Evolutionary conservation across 352 stramenopile genomes (phyloP).

Genomic region (Phytophthora cactorum): DNA sequence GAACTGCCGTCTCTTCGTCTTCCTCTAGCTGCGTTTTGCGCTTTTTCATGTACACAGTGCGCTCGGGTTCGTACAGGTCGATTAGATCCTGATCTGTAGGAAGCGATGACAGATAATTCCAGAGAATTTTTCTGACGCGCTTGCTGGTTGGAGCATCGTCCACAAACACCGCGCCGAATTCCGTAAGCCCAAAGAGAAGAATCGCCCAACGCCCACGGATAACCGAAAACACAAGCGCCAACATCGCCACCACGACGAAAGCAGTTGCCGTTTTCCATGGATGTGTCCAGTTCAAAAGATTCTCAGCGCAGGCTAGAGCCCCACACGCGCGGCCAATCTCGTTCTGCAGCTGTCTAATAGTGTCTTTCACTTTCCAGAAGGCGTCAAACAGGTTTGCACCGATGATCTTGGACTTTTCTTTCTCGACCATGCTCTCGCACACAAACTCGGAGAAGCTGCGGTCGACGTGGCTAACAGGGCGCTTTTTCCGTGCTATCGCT

Average conservation of each 20-base stretch:
- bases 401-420: slow-evolving; percentile 72
- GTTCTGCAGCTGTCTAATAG: slow-evolving; percentile 74
- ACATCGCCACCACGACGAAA: slow-evolving; percentile 55
- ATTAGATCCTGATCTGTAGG: slow-evolving; percentile 85
- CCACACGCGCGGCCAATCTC: slow-evolving; percentile 76
- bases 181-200: slow-evolving; percentile 71
- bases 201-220: slow-evolving; percentile 78
- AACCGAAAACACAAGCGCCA: slow-evolving; percentile 66
- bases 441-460: slow-evolving; percentile 76
- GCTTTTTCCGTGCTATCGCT: slow-evolving; percentile 24
- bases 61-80: slow-evolving; percentile 72
- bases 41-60: slow-evolving; percentile 63
- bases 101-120: slow-evolving; percentile 83
- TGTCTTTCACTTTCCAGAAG: slow-evolving; percentile 88
- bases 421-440: slow-evolving; percentile 68
- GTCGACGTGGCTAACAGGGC: slow-evolving; percentile 45
- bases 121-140: slow-evolving; percentile 76
- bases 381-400: slow-evolving; percentile 76
- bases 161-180: slow-evolving; percentile 82
- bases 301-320: slow-evolving; percentile 77
- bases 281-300: slow-evolving; percentile 89
- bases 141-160: slow-evolving; percentile 84
- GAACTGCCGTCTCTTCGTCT: slow-evolving; percentile 50
- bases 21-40: slow-evolving; percentile 53
- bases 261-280: slow-evolving; percentile 84